phyloP scores from a whole-genome alignment of 2,329 filamentous ascomycete genomes.

The Plectosphaerella sp. region DNA sequence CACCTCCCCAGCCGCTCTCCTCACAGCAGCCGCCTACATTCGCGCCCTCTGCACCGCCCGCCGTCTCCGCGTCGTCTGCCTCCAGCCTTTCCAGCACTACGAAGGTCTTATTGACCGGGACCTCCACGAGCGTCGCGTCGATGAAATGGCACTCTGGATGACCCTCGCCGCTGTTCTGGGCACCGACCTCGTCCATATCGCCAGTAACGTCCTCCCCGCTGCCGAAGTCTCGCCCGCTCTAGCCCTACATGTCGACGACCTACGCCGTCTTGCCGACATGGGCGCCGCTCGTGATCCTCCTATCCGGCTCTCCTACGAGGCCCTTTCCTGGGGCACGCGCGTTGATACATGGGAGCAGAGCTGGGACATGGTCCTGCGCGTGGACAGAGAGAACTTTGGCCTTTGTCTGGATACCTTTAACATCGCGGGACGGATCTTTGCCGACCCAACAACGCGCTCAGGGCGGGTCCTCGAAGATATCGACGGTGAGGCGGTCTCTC shows the following conservation, averaged over 20 bases:
- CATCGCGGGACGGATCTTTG: slow-evolving; percentile 68
- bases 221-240: slow-evolving; percentile 38
- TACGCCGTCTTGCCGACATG: slow-evolving; percentile 55
- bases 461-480: slow-evolving; percentile 40
- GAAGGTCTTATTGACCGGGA: slow-evolving; percentile 63
- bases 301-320: slow-evolving; percentile 69
- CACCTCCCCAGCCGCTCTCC: slow-evolving; percentile 64
- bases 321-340: slow-evolving; percentile 76
- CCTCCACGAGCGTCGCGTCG: slow-evolving; percentile 51
- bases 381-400: slow-evolving; percentile 62
- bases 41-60: slow-evolving; percentile 48
- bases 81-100: slow-evolving; percentile 74
- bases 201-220: slow-evolving; percentile 61
- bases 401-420: slow-evolving; percentile 78
- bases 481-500: slow-evolving; percentile 48
- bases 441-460: slow-evolving; percentile 58
- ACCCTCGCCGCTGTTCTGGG: slow-evolving; percentile 55
- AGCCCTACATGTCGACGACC: slow-evolving; percentile 24
- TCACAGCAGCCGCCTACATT: slow-evolving; percentile 49
- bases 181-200: slow-evolving; percentile 70
- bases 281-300: slow-evolving; percentile 55
- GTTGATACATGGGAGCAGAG: slow-evolving; percentile 65
- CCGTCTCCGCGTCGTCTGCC: slow-evolving; percentile 59
- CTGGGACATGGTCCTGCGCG: slow-evolving; percentile 62
- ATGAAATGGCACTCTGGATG: slow-evolving; percentile 67